Evolutionary conservation across 768 basidiomycete species (phyloP).

Genomic region (Termitomyces sp.): DNA sequence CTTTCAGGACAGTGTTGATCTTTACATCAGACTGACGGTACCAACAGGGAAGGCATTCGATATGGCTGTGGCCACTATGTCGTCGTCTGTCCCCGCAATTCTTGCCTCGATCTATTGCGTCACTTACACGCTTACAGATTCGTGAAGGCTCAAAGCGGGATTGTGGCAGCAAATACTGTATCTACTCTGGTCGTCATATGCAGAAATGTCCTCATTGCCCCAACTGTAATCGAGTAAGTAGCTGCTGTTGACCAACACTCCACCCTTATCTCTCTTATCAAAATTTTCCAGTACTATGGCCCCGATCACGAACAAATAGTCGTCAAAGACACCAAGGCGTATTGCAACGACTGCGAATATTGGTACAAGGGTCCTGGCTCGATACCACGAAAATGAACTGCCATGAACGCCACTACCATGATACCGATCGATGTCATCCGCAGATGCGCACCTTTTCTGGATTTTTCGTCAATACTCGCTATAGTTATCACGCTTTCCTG

Average conservation of each 20-base stretch:
- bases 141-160: slow-evolving; percentile 46
- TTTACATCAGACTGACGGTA: slow-evolving; percentile 18
- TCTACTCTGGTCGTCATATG: slow-evolving; percentile 27
- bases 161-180: slow-evolving; percentile 42
- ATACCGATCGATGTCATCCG: slow-evolving; percentile 1
- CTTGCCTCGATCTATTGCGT: neutral
- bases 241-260: slow-evolving; percentile 2
- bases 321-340: slow-evolving; percentile 42
- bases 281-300: slow-evolving; percentile 50
- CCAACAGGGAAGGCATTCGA: slow-evolving; percentile 63
- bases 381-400: slow-evolving; percentile 23
- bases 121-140: slow-evolving; percentile 31
- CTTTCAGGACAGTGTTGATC: slow-evolving; percentile 10
- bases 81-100: slow-evolving; percentile 37
- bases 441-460: neutral
- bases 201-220: slow-evolving; percentile 32
- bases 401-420: slow-evolving; percentile 1
- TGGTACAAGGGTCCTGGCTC: slow-evolving; percentile 49
- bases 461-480: slow-evolving; percentile 7
- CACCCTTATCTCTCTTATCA: slow-evolving; percentile 5
- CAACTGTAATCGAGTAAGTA: slow-evolving; percentile 38
- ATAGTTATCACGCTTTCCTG: slow-evolving; percentile 12
- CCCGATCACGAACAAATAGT: slow-evolving; percentile 65
- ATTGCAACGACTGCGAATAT: slow-evolving; percentile 53
- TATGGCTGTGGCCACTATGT: slow-evolving; percentile 80